A percentile compares a stretch with the other conserved stretches of the same genome.
Conservation (phyloP, 148 eudicot species). For the Pharnaceum exiguum region DNA sequence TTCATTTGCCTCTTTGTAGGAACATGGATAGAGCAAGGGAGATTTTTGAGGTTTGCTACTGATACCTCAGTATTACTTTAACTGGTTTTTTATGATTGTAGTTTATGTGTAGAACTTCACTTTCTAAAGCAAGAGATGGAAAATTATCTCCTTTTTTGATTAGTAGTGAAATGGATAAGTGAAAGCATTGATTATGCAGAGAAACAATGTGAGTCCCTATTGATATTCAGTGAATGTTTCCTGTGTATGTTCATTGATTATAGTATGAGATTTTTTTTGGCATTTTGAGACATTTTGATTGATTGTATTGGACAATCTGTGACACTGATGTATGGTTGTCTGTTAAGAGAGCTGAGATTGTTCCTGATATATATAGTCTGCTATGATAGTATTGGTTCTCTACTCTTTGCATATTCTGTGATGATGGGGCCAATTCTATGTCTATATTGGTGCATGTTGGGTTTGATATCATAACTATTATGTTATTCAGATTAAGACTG, state of each 20-base stretch:
- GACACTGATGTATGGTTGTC: too few species aligned
- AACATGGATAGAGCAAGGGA: constrained; percentile 93
- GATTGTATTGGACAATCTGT: too few species aligned
- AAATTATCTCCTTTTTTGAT: background rate
- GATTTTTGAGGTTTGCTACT: constrained; percentile 70
- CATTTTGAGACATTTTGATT: too few species aligned
- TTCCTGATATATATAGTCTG: too few species aligned
- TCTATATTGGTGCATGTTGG: background rate
- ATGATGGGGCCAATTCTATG: background rate
- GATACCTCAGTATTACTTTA: background rate
- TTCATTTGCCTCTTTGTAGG: constrained; percentile 70
- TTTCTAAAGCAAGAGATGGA: background rate
- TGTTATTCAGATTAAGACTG: constrained; percentile 69
- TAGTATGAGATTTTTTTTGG: too few species aligned
- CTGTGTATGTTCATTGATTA: too few species aligned
- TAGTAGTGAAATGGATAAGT: background rate
- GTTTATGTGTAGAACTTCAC: background rate
- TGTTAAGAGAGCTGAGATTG: too few species aligned
- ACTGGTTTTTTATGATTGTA: background rate
- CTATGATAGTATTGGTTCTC: too few species aligned
- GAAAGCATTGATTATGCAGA: too few species aligned
- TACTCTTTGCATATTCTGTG: background rate
- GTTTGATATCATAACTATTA: constrained; percentile 13
- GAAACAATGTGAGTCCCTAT: too few species aligned
- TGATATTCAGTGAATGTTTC: too few species aligned